Evolutionary conservation across 768 basidiomycete species (phyloP).

Genomic region (Cystofilobasidium bisporidii): DNA sequence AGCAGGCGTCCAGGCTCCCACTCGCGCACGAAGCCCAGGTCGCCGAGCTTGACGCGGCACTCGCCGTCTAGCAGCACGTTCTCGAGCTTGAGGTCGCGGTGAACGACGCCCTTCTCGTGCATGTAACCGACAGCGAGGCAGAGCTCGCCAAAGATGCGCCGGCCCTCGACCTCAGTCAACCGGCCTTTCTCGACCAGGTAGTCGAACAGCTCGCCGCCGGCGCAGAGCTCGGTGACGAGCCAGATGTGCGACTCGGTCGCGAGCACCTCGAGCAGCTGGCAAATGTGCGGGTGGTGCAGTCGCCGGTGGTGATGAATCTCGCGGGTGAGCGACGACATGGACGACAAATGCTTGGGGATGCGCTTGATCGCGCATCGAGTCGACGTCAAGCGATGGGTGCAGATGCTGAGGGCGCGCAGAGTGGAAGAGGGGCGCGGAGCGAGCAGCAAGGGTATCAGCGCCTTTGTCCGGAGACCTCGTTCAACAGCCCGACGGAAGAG

Average conservation of each 20-base stretch:
- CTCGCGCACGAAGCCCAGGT: constrained; percentile 90
- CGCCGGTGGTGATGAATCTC: constrained; percentile 98
- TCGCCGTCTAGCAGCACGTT: constrained; percentile 86
- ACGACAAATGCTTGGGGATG: constrained; percentile 69
- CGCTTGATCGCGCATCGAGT: constrained; percentile 94
- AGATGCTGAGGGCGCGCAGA: constrained; percentile 51
- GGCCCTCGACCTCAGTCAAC: constrained; percentile 70
- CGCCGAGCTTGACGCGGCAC: constrained; percentile 83
- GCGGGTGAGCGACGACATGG: constrained; percentile 70
- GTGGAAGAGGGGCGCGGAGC: not conserved
- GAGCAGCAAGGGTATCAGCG: not conserved
- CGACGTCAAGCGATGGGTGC: constrained; percentile 83
- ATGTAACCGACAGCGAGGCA: constrained; percentile 87
- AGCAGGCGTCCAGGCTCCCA: constrained; percentile 63
- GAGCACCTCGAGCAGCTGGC: constrained; percentile 94
- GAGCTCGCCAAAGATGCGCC: constrained; percentile 86
- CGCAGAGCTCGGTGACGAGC: constrained; percentile 95
- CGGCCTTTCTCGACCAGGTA: constrained; percentile 93
- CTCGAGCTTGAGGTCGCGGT: constrained; percentile 92
- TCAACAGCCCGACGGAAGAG: not conserved
- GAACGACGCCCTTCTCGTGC: constrained; percentile 85
- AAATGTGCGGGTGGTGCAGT: constrained; percentile 88
- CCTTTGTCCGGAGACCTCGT: not conserved
- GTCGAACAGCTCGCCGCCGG: constrained; percentile 94
- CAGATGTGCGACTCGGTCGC: constrained; percentile 92